Percentiles rank a stretch among this genome's conserved stretches.
These are phyloP conservation scores for Fraxinus paxiana DNA, from an alignment of 305 asterid species.

Conservation along the genomic window DNA sequence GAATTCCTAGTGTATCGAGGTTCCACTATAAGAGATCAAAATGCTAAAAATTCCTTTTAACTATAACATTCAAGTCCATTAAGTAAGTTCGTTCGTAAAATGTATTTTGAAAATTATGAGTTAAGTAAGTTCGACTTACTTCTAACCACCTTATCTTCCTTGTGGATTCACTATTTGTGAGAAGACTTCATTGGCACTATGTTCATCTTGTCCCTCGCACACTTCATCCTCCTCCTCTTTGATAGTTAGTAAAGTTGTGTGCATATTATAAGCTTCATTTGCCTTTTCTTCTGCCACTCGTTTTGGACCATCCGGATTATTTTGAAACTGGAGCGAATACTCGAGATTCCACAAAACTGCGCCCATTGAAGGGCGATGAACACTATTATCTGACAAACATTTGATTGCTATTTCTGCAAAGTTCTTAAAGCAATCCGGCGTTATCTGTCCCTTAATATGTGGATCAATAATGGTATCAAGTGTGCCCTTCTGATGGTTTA, in stretches of 20 bases:
- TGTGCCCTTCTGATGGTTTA: conserved; percentile 19
- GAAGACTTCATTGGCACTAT: not conserved
- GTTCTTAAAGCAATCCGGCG: conserved; percentile 22
- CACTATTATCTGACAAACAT: conserved; percentile 24
- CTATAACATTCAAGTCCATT: not conserved
- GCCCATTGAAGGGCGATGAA: conserved; percentile 28
- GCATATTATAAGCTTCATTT: not conserved
- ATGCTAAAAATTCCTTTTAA: not conserved
- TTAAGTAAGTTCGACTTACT: not conserved
- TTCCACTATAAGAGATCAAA: not conserved
- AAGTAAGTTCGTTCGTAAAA: not conserved
- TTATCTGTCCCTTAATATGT: conserved; percentile 19
- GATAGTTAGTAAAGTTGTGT: not conserved
- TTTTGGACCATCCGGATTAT: not conserved
- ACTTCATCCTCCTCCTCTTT: not conserved
- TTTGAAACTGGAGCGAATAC: conserved; percentile 18
- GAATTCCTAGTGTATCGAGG: not conserved
- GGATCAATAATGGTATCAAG: conserved; percentile 23
- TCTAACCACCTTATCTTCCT: not conserved
- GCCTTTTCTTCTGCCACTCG: not conserved
- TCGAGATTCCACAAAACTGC: conserved; percentile 29
- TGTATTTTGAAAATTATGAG: not conserved
- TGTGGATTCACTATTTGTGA: not conserved
- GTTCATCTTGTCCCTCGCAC: not conserved
- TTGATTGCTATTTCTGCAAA: conserved; percentile 24